Evolutionary conservation across 2,329 filamentous ascomycete species (phyloP), one percentile per base, ranked within the genome.

Genomic region (Arthrobotrys sphaeroides): DNA sequence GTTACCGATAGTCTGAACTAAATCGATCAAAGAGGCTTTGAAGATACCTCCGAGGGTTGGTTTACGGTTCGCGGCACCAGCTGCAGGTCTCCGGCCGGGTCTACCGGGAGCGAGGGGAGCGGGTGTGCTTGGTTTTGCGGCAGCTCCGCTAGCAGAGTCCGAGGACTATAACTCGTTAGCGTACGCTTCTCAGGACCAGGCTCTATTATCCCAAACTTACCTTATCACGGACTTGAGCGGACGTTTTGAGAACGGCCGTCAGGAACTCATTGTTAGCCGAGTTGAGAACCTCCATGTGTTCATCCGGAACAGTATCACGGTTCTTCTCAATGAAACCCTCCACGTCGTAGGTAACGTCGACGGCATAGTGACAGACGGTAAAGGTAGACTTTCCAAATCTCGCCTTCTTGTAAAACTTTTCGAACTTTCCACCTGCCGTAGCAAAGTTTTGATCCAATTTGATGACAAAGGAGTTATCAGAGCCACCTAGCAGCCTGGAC

Each of bases 261-360:
- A 99, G 86, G 85, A 99, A 99, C 55, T 85, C 84, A 83, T 97
- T 99, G 31, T 88, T 90, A 0, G 93, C 96, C 60, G 90, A 89
- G 79, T 89, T 90, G 78, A 99, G 87, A 38, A 99, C 91, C 73
- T 95, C 93, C 90, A 99, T 92, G 82, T 98, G 95, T 84, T 99
- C 95, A 81, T 99, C 95, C 4, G 95, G 95, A 51, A 99, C 95
- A 18, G 96, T 99, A 83, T 99, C 95, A 83, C 95, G 90, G 84
- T 99, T 99, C 88, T 99, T 99, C 83, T 99, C 96, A 80, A 99
- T 97, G 84, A 99, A 99, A 51, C 95, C 95, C 80, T 99, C 95
- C 1, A 94, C 98, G 83, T 99, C 95, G 82, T 99, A 99, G 16
- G 94, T 98, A 79, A 99, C 95, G 81, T 99, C 95, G 68, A 99